Evolutionary conservation across 257 asterid genomes (phyloP), one percentile per base, ranked within the genome.

Genomic region (Solanum stenotomum): DNA sequence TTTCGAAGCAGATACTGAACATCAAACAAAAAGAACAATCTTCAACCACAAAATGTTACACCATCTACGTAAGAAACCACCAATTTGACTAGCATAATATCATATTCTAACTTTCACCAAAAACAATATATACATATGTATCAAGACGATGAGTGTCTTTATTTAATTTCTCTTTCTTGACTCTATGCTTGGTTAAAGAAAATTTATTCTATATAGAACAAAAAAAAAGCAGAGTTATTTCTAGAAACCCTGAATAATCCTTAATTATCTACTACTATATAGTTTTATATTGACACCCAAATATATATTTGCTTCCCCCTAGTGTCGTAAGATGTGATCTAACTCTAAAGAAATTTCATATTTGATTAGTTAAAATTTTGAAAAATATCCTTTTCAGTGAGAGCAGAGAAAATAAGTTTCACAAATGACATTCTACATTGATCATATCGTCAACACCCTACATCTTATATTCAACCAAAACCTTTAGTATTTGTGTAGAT

Each of bases 381-480:
- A 3, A 33, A 33, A 33, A 33, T 33, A 33, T 33, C 34, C 5
- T 33, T 33, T 33, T 33, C 5, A 33, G 34, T 33, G 34, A 33
- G 34, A 33, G 34, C 34, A 33, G 5, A 33, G 34, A 33, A 33
- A 33, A 33, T 0, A 3, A 33, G 0, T 33, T 33, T 3, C 34
- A 33, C 5, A 33, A 33, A 33, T 33, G 5, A 33, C 5, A 33
- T 33, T 33, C 5, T 3, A 33, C 5, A 33, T 33, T 33, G 34
- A 33, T 33, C 34, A 0, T 33, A 33, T 33, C 34, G 34, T 5
- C 5, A 8, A 0, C 10, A 12, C 3, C 1, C 1, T 3, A 25
- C 9, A 25, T 5, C 1, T 12, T 0, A 67, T 65, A 12, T 2
- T 25, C 8, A 65, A 0, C 0, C 16, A 0, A n/a, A 12, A 0